Evolutionary conservation across 75 land plant species (phyloP).

Genomic region (Cryptomeria japonica): DNA sequence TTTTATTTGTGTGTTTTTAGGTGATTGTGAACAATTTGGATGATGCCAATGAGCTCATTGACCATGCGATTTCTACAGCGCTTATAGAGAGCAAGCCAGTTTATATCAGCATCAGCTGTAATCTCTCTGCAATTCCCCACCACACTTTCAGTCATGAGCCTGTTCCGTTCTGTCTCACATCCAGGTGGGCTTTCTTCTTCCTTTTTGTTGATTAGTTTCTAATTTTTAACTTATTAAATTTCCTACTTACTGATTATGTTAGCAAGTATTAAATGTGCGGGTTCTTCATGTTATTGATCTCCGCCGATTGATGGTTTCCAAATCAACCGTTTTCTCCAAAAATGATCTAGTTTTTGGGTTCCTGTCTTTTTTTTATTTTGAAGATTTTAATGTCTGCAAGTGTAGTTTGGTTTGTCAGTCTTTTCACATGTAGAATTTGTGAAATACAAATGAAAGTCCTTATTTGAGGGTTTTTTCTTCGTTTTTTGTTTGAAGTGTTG

Average conservation of each 20-base stretch:
- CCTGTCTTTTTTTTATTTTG: no score
- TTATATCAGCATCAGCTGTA: conserved; percentile 60
- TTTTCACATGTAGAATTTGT: no score
- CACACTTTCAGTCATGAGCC: conserved; percentile 46
- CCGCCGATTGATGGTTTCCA: no score
- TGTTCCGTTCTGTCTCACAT: conserved; percentile 43
- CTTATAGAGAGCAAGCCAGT: conserved; percentile 61
- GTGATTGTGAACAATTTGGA: conserved; percentile 49
- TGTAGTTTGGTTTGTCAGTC: no score
- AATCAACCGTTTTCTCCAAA: no score
- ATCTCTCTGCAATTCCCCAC: conserved; percentile 49
- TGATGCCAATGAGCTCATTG: conserved; percentile 59
- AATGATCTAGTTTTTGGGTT: no score
- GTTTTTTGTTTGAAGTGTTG: no score
- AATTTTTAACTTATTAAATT: not conserved
- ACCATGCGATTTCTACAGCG: conserved; percentile 52
- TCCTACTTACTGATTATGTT: not conserved
- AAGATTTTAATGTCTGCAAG: no score
- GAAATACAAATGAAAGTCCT: no score
- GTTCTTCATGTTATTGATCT: no score
- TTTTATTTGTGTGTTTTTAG: not conserved
- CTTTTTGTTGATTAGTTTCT: not conserved
- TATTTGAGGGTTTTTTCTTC: not conserved
- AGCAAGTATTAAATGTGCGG: not conserved
- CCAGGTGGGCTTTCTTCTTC: conserved; percentile 12